phyloP scores from a whole-genome alignment of 2,329 filamentous ascomycete genomes.

The Fusarium avenaceum region DNA sequence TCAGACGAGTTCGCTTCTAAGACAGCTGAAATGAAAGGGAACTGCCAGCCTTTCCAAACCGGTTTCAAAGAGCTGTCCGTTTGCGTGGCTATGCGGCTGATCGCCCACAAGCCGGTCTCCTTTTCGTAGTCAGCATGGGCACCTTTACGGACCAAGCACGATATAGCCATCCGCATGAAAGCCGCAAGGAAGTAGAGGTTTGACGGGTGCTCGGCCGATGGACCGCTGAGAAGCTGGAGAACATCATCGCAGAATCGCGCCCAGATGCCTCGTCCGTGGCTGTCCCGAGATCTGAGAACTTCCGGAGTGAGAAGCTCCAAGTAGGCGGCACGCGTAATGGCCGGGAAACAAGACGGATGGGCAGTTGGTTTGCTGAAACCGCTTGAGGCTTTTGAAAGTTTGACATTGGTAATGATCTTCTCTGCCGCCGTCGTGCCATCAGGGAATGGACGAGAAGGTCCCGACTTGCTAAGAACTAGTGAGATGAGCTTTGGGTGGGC shows the following conservation, averaged over 20 bases:
- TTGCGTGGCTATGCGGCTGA: constrained; percentile 30
- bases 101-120: constrained; percentile 32
- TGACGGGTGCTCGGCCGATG: constrained; percentile 14
- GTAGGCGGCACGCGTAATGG: constrained; percentile 31
- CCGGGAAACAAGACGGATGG: constrained; percentile 46
- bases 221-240: constrained; percentile 23
- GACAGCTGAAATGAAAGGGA: constrained; percentile 26
- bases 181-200: constrained; percentile 30
- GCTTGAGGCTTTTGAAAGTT: constrained; percentile 6
- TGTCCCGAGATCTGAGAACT: constrained; percentile 41
- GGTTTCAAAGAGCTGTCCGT: neutral
- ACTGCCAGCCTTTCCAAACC: constrained; percentile 32
- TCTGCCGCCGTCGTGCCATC: constrained; percentile 48
- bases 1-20: constrained; percentile 2
- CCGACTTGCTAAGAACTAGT: constrained; percentile 44
- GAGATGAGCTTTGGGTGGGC: constrained; percentile 43
- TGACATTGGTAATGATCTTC: constrained; percentile 50
- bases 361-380: constrained; percentile 15
- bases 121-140: constrained; percentile 36
- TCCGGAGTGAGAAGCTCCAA: constrained; percentile 45
- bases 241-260: constrained; percentile 44
- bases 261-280: constrained; percentile 43
- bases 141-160: constrained; percentile 29
- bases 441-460: constrained; percentile 23
- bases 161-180: constrained; percentile 33